Evolutionary conservation across 768 basidiomycete species (phyloP).

Genomic region (Calocera cornea): DNA sequence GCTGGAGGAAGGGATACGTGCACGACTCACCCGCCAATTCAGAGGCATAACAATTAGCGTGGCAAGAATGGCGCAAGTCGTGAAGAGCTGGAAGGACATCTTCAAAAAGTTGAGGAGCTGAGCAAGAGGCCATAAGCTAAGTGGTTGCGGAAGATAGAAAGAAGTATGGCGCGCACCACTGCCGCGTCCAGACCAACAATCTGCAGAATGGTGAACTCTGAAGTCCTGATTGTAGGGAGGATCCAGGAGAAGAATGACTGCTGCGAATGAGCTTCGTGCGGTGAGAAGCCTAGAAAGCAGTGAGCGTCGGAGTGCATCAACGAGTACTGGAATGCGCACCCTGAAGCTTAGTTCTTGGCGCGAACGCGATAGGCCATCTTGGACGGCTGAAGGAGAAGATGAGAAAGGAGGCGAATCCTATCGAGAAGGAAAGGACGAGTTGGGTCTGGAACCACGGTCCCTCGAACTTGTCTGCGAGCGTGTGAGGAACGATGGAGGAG

Average conservation of each 20-base stretch:
- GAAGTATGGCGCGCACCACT: constrained; percentile 47
- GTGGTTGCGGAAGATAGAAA: too few species aligned
- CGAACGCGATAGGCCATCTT: constrained; percentile 79
- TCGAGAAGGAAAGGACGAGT: constrained; percentile 54
- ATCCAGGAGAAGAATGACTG: constrained; percentile 93
- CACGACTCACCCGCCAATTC: constrained; percentile 67
- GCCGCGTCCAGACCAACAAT: constrained; percentile 95
- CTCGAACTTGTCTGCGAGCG: constrained; percentile 53
- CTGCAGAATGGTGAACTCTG: constrained; percentile 86
- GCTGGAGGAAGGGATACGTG: background rate
- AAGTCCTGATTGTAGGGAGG: constrained; percentile 75
- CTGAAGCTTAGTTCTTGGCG: constrained; percentile 87
- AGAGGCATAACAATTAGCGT: constrained; percentile 82
- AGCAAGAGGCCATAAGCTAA: too few species aligned
- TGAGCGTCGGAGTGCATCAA: constrained; percentile 9
- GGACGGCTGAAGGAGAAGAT: constrained; percentile 81
- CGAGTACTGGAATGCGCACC: constrained; percentile 33
- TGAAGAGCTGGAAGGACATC: constrained; percentile 86
- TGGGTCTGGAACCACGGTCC: constrained; percentile 97
- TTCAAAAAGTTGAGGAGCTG: constrained; percentile 92
- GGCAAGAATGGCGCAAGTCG: constrained; percentile 70
- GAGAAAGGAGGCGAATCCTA: constrained; percentile 71
- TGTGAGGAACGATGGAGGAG: background rate
- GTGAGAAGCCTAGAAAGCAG: constrained; percentile 62
- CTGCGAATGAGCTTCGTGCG: constrained; percentile 80